phyloP scores from a whole-genome alignment of 2,329 filamentous ascomycete genomes.

The Colletotrichum godetiae region DNA sequence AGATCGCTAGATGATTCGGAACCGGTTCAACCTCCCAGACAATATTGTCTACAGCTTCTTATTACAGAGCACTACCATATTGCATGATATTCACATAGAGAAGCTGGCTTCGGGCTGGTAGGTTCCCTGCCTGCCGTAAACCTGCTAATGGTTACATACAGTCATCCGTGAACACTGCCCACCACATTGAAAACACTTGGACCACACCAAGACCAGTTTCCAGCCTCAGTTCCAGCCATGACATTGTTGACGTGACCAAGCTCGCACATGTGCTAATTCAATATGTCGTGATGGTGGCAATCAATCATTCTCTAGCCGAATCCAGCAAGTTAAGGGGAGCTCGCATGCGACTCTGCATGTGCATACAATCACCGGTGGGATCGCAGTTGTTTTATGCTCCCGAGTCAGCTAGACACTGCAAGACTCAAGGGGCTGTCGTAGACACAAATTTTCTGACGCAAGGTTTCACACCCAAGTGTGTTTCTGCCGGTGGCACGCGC shows the following conservation, averaged over 20 bases:
- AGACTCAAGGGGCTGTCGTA: background rate
- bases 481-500: background rate
- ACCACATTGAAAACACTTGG: background rate
- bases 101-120: background rate
- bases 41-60: background rate
- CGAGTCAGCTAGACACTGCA: background rate
- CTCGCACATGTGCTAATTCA: too few relatives aligned
- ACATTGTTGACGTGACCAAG: background rate
- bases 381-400: background rate
- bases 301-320: background rate
- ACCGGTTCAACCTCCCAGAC: background rate
- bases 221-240: background rate
- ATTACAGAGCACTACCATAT: background rate
- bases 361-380: background rate
- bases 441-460: background rate
- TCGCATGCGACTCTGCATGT: background rate
- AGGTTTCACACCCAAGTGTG: constrained; percentile 1
- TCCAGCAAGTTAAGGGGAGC: background rate
- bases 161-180: background rate
- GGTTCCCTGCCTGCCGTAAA: background rate
- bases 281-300: background rate
- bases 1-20: background rate
- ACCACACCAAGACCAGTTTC: background rate
- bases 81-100: background rate
- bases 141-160: background rate